A percentile compares a stretch with the other conserved stretches of the same genome.
phyloP scores from a whole-genome alignment of 345 rosid species.

The Conringia planisiliqua region DNA sequence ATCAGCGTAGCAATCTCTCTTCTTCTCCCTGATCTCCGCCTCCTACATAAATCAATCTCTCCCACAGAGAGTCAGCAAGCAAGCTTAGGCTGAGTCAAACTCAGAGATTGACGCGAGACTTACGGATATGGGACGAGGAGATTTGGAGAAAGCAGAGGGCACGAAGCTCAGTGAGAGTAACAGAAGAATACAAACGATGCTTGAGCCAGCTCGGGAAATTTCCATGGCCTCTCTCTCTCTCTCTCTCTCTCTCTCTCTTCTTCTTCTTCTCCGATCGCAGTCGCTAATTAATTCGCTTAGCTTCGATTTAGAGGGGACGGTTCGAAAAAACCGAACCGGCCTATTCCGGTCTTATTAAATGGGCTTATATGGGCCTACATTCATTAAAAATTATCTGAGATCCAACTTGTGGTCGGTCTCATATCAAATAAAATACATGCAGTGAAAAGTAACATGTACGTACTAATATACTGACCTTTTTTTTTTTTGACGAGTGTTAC shows the following conservation, averaged over 20 bases:
- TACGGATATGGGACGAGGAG: constrained; percentile 53
- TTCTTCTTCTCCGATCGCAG: constrained; percentile 23
- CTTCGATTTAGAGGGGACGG: constrained; percentile 15
- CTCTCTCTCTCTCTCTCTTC: neutral
- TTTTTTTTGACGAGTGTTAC: no score
- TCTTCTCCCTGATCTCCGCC: constrained; percentile 54
- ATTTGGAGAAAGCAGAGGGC: constrained; percentile 40
- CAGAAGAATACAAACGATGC: constrained; percentile 23
- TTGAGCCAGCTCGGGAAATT: neutral
- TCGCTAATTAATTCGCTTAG: neutral
- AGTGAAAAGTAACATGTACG: no score
- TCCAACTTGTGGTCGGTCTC: neutral
- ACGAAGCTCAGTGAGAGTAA: constrained; percentile 14
- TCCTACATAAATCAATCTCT: constrained; percentile 39
- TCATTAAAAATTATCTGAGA: neutral
- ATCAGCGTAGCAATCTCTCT: constrained; percentile 67
- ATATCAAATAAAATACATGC: no score
- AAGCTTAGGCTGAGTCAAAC: neutral
- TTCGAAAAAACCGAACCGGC: constrained; percentile 3
- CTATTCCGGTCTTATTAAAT: neutral
- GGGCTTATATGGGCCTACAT: constrained; percentile 10
- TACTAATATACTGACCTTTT: no score
- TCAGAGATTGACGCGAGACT: neutral
- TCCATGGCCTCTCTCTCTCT: constrained; percentile 20
- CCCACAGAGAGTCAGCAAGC: neutral